Evolutionary conservation across 179 eudicot species (phyloP), one percentile per base, ranked within the genome.

Genomic region (Heliamphora pulchella): DNA sequence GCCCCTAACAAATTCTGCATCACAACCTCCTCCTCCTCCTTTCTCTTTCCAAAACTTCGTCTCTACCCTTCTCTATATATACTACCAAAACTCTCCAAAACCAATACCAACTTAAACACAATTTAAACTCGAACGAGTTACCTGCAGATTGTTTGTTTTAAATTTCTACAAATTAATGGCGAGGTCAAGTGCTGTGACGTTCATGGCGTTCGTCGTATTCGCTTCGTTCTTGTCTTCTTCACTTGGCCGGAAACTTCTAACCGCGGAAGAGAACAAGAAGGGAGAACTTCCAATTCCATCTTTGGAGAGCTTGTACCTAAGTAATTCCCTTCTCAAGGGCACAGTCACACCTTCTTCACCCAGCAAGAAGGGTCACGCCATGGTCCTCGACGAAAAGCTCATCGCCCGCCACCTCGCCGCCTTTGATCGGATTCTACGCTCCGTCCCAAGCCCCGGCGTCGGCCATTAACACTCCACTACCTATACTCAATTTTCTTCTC

Each of bases 361-460:
- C 0, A 86, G 84, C 85, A 86, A 86, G 77, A 88, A 79, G 61
- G 86, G 88, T 58, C 86, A 88, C 41, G 78, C 83, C 43, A 1
- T 5, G 31, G 58, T 73, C 70, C 31, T 50, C 48, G 80, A 80
- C 73, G 82, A 83, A 61, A 85, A 81, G 85, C 86, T 85, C 80
- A 73, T 80, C 69, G 80, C 81, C 77, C 87, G 89, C 43, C 89
- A 86, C 82, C 85, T 88, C n/a, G 80, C 86, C 7, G 85, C 78
- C 46, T 7, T 84, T 46, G 85, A 85, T 43, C 81, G 89, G 76
- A 81, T 86, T 59, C 84, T 88, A 48, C 80, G 86, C 41, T 88
- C 90, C 0, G 88, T 88, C 5, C 90, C 88, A 0, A 88, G 90
- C 82, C 90, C 90, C 69, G 90, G 87, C 8, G 80, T 76, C 41